Evolutionary conservation across 345 rosid genomes (phyloP).

Genomic region (Salix viminalis): DNA sequence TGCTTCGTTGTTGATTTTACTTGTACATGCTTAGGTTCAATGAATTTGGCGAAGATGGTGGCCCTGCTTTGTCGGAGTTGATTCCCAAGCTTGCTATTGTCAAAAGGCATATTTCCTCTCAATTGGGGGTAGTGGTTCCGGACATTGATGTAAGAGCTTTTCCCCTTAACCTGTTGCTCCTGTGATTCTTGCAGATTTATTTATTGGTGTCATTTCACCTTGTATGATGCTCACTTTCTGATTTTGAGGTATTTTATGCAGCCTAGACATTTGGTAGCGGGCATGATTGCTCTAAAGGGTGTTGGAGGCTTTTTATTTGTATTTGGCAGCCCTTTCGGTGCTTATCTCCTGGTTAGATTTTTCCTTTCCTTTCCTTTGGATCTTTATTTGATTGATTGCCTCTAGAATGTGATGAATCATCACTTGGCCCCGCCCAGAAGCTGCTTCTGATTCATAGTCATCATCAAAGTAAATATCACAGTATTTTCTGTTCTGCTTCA

Average conservation of each 20-base stretch:
- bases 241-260: slow-evolving; percentile 24
- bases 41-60: slow-evolving; percentile 82
- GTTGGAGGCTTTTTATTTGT: slow-evolving; percentile 75
- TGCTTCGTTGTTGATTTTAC: neutral
- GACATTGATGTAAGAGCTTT: slow-evolving; percentile 51
- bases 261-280: slow-evolving; percentile 45
- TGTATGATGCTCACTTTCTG: slow-evolving; percentile 3
- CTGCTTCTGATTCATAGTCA: neutral
- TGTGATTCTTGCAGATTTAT: neutral
- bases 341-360: slow-evolving; percentile 16
- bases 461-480: neutral
- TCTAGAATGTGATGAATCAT: neutral
- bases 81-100: slow-evolving; percentile 55
- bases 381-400: neutral
- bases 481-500: slow-evolving; percentile 22
- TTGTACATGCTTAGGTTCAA: slow-evolving; percentile 37
- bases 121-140: slow-evolving; percentile 47
- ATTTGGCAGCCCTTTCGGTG: slow-evolving; percentile 67
- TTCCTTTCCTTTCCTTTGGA: slow-evolving; percentile 12
- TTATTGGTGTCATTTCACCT: neutral
- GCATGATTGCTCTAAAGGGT: slow-evolving; percentile 47
- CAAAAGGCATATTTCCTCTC: slow-evolving; percentile 50
- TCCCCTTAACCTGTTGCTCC: neutral
- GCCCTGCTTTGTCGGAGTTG: slow-evolving; percentile 78
- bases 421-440: neutral